Base-by-base conservation (phyloP, 495 filamentous ascomycete species). In the Penicillium crystallinum region DNA sequence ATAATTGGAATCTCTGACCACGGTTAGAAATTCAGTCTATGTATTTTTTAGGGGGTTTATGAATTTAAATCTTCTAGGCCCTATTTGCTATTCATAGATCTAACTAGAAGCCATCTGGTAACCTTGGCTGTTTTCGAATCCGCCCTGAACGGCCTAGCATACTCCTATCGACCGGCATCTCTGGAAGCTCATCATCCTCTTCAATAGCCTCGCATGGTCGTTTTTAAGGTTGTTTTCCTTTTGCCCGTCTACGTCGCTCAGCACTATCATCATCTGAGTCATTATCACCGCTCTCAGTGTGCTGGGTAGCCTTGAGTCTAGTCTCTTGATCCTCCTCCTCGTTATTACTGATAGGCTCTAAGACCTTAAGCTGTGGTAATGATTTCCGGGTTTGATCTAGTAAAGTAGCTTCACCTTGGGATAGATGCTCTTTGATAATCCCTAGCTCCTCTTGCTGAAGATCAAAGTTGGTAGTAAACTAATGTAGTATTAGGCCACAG, bases 81-180 rank as follows among this genome's bases (percentile, higher is more conserved):
- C 6, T 18, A 19, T 37, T 18, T 6, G 4, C n/a, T 37, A 37
- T 37, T 4, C 0, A 18, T 29, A 37, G 6, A 37, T 37, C 14
- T 18, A 52, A 40, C 23, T 43, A 12, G 33, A 41, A 52, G 12
- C 37, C 14, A 42, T 52, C 15, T 27, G 23, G 30, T 44, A 52
- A 21, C 33, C 49, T 42, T 34, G 15, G 36, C 34, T 52, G 8
- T 34, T 52, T 52, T 34, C 38, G 49, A 52, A 52, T 44, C 15
- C 37, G 25, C 25, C 38, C 34, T 10, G 8, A 49, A 19, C 34
- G 14, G 34, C 46, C 18, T 29, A 23, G n/a, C 39, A 23, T 49
- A 17, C 21, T 29, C 46, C 14, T 27, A 38, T 39, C 19, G 27
- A 36, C 36, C 30, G 17, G 34, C 14, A 49, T 49, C 10, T 49